phyloP scores from a whole-genome alignment of 2,329 filamentous ascomycete genomes.

The Penicillium vulpinum region DNA sequence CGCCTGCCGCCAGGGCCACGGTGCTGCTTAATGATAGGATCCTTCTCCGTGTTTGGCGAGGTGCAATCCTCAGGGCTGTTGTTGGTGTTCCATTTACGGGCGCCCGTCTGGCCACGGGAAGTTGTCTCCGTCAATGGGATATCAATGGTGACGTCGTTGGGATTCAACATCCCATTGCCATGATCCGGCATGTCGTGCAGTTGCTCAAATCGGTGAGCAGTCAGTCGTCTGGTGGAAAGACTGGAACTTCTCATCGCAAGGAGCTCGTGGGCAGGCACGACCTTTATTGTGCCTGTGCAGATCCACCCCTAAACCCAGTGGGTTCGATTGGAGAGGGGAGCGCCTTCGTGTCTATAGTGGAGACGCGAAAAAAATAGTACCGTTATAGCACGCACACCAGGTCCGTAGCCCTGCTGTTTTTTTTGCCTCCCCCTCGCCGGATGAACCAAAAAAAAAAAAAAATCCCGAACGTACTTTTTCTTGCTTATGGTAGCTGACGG shows the following conservation, averaged over 20 bases:
- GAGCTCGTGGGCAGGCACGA: background rate
- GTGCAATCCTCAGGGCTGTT: conserved; percentile 28
- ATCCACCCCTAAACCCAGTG: background rate
- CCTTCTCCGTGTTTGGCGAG: conserved; percentile 28
- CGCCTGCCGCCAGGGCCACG: conserved; percentile 35
- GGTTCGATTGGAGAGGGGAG: background rate
- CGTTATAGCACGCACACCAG: background rate
- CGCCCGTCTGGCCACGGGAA: conserved; percentile 50
- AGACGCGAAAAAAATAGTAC: conserved; percentile 8
- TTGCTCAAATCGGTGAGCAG: conserved; percentile 48
- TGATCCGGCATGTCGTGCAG: conserved; percentile 36
- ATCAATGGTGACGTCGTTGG: conserved; percentile 59
- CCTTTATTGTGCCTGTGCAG: conserved; percentile 7
- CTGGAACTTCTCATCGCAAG: conserved; percentile 38
- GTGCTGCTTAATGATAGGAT: conserved; percentile 22
- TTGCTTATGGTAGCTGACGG: background rate
- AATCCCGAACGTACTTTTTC: background rate
- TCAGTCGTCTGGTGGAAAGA: conserved; percentile 44
- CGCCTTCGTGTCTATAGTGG: background rate
- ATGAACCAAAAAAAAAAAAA: background rate
- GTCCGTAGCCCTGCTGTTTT: background rate
- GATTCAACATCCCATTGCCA: conserved; percentile 43
- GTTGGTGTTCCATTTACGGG: conserved; percentile 41
- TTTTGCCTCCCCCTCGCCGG: conserved; percentile 6
- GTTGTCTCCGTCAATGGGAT: conserved; percentile 61